These are phyloP conservation scores for Isatis lusitanica DNA, from an alignment of 441 rosid genomes.

Conservation along the genomic window DNA sequence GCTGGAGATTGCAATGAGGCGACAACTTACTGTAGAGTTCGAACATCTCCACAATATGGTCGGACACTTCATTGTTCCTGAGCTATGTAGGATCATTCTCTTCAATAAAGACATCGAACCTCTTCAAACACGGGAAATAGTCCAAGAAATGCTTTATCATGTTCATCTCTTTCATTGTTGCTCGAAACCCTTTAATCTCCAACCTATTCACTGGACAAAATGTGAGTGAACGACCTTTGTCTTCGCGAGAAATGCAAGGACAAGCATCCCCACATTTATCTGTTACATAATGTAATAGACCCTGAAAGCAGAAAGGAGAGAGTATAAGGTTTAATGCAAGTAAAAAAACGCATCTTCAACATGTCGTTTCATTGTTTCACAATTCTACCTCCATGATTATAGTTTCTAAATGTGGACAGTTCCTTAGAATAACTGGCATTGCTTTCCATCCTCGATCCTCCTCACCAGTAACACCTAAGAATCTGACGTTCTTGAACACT, in stretches of 20 bases:
- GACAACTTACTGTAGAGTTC: background rate
- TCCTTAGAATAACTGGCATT: background rate
- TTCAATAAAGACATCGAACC: background rate
- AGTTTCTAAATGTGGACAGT: constrained; percentile 10
- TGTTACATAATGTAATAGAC: background rate
- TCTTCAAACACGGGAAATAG: constrained; percentile 11
- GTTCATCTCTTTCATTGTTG: background rate
- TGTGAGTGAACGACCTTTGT: background rate
- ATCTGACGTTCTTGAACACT: background rate
- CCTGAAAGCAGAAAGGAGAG: background rate
- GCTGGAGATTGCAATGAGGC: background rate
- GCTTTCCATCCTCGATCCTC: background rate
- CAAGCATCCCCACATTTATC: constrained; percentile 9
- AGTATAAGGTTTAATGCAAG: background rate
- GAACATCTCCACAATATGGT: background rate
- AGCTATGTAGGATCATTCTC: background rate
- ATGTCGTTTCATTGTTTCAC: background rate
- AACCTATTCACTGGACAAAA: constrained; percentile 2
- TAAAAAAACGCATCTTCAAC: background rate
- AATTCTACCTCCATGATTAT: background rate
- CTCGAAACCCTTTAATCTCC: constrained; percentile 1
- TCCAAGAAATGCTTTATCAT: constrained; percentile 24
- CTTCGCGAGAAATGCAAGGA: background rate
- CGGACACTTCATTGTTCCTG: background rate
- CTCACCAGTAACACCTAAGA: background rate